Evolutionary conservation across 805 yeast species (phyloP).

Genomic region (Sugiyamaella smithiae): DNA sequence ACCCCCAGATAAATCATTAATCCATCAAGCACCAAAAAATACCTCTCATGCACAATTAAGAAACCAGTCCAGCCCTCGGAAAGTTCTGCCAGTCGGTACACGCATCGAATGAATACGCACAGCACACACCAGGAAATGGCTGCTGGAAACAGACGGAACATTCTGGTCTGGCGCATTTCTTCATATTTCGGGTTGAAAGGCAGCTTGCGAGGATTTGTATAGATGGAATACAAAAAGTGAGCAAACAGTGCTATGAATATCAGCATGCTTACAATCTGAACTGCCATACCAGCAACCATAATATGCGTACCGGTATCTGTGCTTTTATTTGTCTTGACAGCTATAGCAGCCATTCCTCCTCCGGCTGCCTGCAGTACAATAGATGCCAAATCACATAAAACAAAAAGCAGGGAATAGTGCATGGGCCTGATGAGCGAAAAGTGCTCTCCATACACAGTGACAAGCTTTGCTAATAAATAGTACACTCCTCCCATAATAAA

Average conservation of each 20-base stretch:
- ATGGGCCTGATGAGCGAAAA: conserved; percentile 55
- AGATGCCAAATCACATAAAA: conserved; percentile 62
- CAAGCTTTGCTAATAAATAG: conserved; percentile 62
- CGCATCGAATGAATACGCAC: conserved; percentile 44
- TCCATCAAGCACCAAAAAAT: conserved; percentile 59
- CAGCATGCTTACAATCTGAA: conserved; percentile 71
- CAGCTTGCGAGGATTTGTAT: background rate
- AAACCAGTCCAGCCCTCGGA: conserved; percentile 69
- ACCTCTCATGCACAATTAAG: conserved; percentile 58
- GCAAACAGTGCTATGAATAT: conserved; percentile 52
- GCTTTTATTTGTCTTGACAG: conserved; percentile 34
- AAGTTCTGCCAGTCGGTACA: conserved; percentile 72
- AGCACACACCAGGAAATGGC: conserved; percentile 23
- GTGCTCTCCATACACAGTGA: conserved; percentile 56
- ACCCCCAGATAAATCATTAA: conserved; percentile 55
- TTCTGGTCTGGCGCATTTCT: conserved; percentile 11
- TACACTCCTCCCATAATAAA: conserved; percentile 84
- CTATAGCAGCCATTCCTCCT: conserved; percentile 65
- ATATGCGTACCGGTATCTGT: conserved; percentile 54
- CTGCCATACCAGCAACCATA: conserved; percentile 75
- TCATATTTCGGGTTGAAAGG: conserved; percentile 16
- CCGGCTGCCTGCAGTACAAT: conserved; percentile 70
- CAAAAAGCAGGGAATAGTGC: conserved; percentile 61
- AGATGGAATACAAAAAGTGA: conserved; percentile 37
- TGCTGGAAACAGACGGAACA: conserved; percentile 15